Percentiles rank a stretch among this genome's conserved stretches.
These are phyloP conservation scores for Panicum miliaceum DNA, from an alignment of 176 grass and related monocot genomes.

Conservation along the genomic window DNA sequence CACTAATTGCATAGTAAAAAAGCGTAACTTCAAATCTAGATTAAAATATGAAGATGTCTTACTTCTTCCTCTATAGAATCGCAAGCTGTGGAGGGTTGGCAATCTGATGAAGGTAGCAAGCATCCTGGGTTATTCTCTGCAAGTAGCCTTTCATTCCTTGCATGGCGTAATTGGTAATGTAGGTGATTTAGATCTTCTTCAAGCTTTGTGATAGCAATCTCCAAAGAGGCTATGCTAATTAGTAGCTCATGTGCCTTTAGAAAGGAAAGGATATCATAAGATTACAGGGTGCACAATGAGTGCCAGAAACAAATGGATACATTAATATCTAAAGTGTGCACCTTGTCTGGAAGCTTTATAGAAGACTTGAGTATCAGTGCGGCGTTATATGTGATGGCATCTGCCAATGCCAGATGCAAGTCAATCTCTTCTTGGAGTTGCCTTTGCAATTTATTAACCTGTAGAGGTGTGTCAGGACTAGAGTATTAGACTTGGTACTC, in stretches of 20 bases:
- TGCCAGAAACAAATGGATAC: constrained; percentile 3
- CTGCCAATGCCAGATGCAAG: constrained; percentile 79
- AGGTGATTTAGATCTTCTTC: constrained; percentile 77
- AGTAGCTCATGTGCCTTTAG: constrained; percentile 79
- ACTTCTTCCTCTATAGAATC: constrained; percentile 63
- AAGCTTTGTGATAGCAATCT: constrained; percentile 79
- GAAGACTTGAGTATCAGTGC: constrained; percentile 66
- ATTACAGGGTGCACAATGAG: constrained; percentile 5
- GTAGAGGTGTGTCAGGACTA: constrained; percentile 25
- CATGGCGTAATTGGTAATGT: constrained; percentile 60
- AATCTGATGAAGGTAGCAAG: constrained; percentile 16
- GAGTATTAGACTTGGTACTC: not conserved
- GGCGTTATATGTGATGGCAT: constrained; percentile 69
- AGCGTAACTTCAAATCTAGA: not conserved
- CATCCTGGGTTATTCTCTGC: constrained; percentile 59
- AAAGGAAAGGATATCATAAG: constrained; percentile 5
- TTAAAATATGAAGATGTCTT: constrained; percentile 13
- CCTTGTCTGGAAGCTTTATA: constrained; percentile 81
- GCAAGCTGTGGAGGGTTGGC: constrained; percentile 46
- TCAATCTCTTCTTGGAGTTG: constrained; percentile 91
- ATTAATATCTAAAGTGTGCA: constrained; percentile 22
- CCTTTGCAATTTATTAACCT: constrained; percentile 82
- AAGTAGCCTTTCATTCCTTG: constrained; percentile 64
- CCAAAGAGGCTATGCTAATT: constrained; percentile 75
- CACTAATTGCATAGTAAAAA: constrained; percentile 29